Base-by-base conservation (phyloP, 2,329 filamentous ascomycete species). In the Dryadomyces quercus-mongolicae region DNA sequence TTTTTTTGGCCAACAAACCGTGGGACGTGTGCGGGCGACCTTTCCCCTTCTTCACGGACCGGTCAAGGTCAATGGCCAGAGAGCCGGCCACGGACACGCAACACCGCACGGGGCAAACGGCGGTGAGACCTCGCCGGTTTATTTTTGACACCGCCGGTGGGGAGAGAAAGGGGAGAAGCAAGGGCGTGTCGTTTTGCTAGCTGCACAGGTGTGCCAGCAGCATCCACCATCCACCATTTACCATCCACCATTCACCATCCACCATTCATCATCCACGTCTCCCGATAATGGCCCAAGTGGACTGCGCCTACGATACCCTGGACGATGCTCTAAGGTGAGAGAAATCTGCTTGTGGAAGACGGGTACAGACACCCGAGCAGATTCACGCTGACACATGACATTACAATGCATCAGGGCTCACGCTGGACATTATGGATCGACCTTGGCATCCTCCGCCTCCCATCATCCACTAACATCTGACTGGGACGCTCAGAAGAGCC, bases 401-500 rank as follows among this genome's bases (percentile, higher is more conserved):
- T 25, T 25, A 18, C 5, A 1, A 9, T 13, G 40, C 13, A 5
- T 4, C 34, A 46, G 51, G 40, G 43, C 42, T 4, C 51, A 21
- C 13, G 25, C 13, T 15, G 40, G 22, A 2, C 42, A 18, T 15
- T 15, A 43, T 12, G 13, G 8, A 16, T 21, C 47, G 5, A 16
- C 36, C 36, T 40, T 40, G 36, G 10, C 36, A 40, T 40, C 36
- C 36, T 5, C 15, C 36, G 4, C 36, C 15, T 40, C 36, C 36
- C 36, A 12, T 13, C 34, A 38, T 13, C 34, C 40, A 5, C 43
- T 25, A 10, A 69, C 53, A 71, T 75, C 53, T 69, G 66, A 58
- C 57, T 72, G 76, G 66, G 70, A 68, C 59, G 65, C 69, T 53
- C 74, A 73, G 57, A 75, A 70, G 60, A 71, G 74, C 55, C 73